Base-by-base conservation (phyloP, 768 basidiomycete genomes). In the Cubamyces sp. region DNA sequence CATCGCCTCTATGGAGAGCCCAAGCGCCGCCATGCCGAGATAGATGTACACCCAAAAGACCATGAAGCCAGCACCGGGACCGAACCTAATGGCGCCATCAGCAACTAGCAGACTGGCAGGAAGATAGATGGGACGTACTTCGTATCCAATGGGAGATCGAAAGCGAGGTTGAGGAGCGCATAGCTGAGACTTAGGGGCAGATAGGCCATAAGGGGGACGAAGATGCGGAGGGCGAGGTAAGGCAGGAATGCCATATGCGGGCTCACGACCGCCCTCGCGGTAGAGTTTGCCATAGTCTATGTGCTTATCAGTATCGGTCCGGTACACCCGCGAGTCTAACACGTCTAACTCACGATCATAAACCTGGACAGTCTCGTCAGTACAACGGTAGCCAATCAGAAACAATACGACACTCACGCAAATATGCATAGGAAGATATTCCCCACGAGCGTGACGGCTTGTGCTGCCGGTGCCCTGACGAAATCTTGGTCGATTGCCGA, bases 401-500 rank as follows among this genome's bases (percentile, higher is more conserved):
- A 16, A 19, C 3, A 40, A 14, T 37, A 16, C n/a, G 71, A 26
- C 19, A 72, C 71, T 60, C 47, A 72, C 71, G 68, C 47, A 46
- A 73, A 73, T 37, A 73, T 71, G 47, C 62, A 64, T 34, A 73
- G 46, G 62, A 73, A 78, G 39, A 76, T 77, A 53, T 73, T 69
- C 7, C 75, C 81, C 58, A 82, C 81, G 7, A 81, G 74, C 1
- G 76, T 77, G 49, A 80, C 74, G 3, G 80, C 80, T 14, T 73
- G 71, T 0, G 79, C 78, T 5, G 79, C 75, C 1, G 75, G 69
- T 1, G 73, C 64, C 15, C 68, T 70, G n/a, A 14, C 18, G 16
- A 0, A 21, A n/a, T 47, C 67, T 60, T 63, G 46, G 12, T 42
- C 43, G 40, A 25, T 16, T 9, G 18, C 4, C 19, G 14, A 30